phyloP scores from a whole-genome alignment of 2,329 filamentous ascomycete genomes.

The Phoma sp. region DNA sequence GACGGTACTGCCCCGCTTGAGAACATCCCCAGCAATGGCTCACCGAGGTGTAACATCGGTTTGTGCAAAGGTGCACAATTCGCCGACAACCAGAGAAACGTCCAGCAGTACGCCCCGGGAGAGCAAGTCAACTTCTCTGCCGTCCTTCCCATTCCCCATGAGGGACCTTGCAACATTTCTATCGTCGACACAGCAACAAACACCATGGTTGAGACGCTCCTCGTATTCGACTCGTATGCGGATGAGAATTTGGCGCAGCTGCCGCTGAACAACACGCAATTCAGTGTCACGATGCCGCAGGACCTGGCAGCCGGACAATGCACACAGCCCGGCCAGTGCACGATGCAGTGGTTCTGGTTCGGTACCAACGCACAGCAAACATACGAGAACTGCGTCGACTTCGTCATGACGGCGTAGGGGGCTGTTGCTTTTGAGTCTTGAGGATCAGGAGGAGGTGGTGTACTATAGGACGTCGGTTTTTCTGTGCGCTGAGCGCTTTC shows the following conservation, averaged over 20 bases:
- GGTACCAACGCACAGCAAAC: constrained; percentile 63
- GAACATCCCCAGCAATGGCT: constrained; percentile 58
- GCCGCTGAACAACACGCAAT: constrained; percentile 55
- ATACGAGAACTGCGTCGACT: constrained; percentile 69
- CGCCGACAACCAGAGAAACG: constrained; percentile 62
- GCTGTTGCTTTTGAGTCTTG: not conserved
- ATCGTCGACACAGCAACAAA: constrained; percentile 64
- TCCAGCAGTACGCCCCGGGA: constrained; percentile 58
- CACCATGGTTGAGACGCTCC: constrained; percentile 54
- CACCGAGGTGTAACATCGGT: constrained; percentile 58
- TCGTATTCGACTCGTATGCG: constrained; percentile 37
- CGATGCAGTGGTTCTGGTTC: constrained; percentile 70
- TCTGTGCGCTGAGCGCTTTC: not conserved
- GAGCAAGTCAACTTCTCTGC: constrained; percentile 53
- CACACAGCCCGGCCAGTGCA: constrained; percentile 57
- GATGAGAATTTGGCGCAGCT: constrained; percentile 44
- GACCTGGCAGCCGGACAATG: constrained; percentile 53
- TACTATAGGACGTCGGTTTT: not conserved
- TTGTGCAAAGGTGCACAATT: constrained; percentile 67
- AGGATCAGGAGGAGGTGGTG: not conserved
- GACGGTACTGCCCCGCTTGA: constrained; percentile 54
- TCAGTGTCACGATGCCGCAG: constrained; percentile 61
- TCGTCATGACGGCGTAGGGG: constrained; percentile 39
- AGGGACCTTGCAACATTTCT: constrained; percentile 65
- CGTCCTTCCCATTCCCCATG: constrained; percentile 61